Percentiles rank a stretch among this genome's conserved stretches.
Evolutionary conservation across 805 yeast species (phyloP).

Genomic region (Yarrowia porcina): DNA sequence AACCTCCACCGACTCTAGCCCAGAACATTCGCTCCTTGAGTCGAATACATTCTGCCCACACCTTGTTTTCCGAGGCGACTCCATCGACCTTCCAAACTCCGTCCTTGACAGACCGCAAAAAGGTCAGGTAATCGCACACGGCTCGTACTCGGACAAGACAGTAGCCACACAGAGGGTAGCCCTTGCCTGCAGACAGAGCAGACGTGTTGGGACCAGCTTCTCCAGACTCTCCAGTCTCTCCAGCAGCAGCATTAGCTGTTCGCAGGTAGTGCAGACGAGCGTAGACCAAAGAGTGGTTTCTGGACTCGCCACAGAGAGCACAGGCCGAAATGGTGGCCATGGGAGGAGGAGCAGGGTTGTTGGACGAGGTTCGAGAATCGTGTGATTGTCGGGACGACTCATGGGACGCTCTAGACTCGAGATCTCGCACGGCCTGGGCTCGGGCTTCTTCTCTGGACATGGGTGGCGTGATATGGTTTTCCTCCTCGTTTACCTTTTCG

Average conservation of each 20-base stretch:
- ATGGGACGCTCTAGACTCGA: not conserved
- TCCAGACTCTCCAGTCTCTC: conserved; percentile 26
- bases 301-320: conserved; percentile 76
- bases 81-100: conserved; percentile 57
- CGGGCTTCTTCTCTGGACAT: conserved; percentile 5
- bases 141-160: conserved; percentile 78
- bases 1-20: conserved; percentile 64
- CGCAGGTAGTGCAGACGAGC: conserved; percentile 72
- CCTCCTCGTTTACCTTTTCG: conserved; percentile 12
- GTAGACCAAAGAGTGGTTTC: conserved; percentile 68
- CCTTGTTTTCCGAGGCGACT: conserved; percentile 38
- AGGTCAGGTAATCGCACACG: conserved; percentile 78
- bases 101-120: conserved; percentile 59
- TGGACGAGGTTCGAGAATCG: not conserved
- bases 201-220: not conserved
- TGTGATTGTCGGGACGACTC: conserved; percentile 2
- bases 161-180: conserved; percentile 72
- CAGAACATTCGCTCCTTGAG: conserved; percentile 75
- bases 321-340: conserved; percentile 75
- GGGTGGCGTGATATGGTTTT: not conserved
- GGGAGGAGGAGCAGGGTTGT: conserved; percentile 46
- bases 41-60: conserved; percentile 63
- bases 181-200: conserved; percentile 32
- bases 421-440: conserved; percentile 10
- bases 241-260: conserved; percentile 35